Evolutionary conservation across 2,329 filamentous ascomycete species (phyloP).

Genomic region (Penicillium freii): DNA sequence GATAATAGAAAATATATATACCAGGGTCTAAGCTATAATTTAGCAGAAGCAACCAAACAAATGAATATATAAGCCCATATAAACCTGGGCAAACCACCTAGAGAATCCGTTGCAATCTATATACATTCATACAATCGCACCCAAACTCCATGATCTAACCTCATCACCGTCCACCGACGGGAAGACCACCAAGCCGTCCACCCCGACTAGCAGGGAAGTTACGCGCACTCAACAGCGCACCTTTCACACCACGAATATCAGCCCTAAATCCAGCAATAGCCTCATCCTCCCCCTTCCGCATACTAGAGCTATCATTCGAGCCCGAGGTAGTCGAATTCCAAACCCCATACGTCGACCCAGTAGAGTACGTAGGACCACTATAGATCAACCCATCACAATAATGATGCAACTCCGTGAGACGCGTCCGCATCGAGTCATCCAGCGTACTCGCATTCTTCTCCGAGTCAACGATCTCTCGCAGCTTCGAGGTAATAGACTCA

Average conservation of each 20-base stretch:
- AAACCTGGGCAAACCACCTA: not conserved
- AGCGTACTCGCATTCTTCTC: slow-evolving; percentile 36
- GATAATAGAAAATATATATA: not conserved
- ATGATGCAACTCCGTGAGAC: slow-evolving; percentile 48
- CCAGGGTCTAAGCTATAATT: not conserved
- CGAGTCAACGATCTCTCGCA: slow-evolving; percentile 47
- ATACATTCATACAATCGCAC: not conserved
- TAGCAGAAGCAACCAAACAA: not conserved
- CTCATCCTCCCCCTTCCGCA: slow-evolving; percentile 51
- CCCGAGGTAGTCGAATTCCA: slow-evolving; percentile 27
- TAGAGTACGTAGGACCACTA: slow-evolving; percentile 30
- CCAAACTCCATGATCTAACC: not conserved
- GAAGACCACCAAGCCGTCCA: slow-evolving; percentile 23
- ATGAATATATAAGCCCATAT: not conserved
- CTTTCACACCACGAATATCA: slow-evolving; percentile 63
- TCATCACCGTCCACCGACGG: slow-evolving; percentile 16
- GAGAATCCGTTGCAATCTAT: not conserved
- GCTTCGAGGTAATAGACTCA: slow-evolving; percentile 51
- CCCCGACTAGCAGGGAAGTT: slow-evolving; percentile 53
- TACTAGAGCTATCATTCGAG: slow-evolving; percentile 17
- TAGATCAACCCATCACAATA: slow-evolving; percentile 54
- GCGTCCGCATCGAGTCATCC: slow-evolving; percentile 35
- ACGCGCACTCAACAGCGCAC: slow-evolving; percentile 60
- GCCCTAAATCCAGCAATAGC: slow-evolving; percentile 58
- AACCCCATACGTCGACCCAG: slow-evolving; percentile 32